Percentiles rank a stretch among this genome's conserved stretches.
Conservation (phyloP, 805 yeast species). For the Sugiyamaella smithiae region DNA sequence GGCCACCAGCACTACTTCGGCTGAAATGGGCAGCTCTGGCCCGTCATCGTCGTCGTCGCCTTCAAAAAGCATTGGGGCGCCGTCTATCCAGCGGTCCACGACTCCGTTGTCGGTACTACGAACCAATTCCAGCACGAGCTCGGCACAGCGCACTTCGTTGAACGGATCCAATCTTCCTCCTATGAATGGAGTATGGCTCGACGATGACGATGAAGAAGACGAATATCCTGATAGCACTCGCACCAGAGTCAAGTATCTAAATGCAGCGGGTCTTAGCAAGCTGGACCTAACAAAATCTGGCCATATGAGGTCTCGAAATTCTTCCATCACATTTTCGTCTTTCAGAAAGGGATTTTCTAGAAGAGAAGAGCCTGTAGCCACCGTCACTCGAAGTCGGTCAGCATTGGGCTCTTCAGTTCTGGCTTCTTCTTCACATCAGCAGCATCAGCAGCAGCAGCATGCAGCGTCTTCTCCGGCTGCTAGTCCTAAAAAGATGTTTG, state of each 20-base stretch:
- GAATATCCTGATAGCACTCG: neutral
- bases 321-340: neutral
- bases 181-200: slow-evolving; percentile 28
- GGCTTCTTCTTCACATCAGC: too few species aligned
- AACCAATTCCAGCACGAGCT: neutral
- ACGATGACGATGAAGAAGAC: slow-evolving; percentile 19
- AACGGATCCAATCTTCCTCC: slow-evolving; percentile 18
- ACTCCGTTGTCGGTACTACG: neutral
- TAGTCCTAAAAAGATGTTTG: neutral
- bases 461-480: too few species aligned
- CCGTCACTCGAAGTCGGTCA: neutral
- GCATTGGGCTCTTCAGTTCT: neutral
- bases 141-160: slow-evolving; percentile 2
- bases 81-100: too few species aligned
- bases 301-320: neutral
- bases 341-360: neutral
- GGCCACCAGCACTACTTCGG: slow-evolving; percentile 3
- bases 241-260: neutral
- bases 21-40: neutral
- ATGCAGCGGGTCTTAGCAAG: neutral
- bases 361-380: neutral
- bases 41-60: too few species aligned
- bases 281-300: neutral
- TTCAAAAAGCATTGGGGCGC: too few species aligned
- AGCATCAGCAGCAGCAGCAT: neutral